Conservation (phyloP, 805 yeast species). For the Debaryomyces prosopidis region DNA sequence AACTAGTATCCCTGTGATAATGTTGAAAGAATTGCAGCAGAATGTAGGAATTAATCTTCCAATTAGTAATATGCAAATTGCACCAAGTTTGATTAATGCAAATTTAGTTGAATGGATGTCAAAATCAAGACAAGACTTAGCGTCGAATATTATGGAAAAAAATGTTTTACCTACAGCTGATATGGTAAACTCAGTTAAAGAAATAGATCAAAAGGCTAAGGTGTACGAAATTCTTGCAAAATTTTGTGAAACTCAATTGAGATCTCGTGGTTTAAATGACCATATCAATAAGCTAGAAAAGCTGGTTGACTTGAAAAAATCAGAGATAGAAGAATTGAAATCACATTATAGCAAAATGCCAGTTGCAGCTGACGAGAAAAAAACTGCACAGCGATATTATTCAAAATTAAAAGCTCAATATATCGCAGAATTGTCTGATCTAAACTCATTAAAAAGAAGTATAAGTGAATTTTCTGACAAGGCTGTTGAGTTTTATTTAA, state of each 20-base stretch:
- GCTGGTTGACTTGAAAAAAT: slow-evolving; percentile 41
- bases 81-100: slow-evolving; percentile 29
- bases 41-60: slow-evolving; percentile 14
- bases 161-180: slow-evolving; percentile 53
- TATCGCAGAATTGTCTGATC: slow-evolving; percentile 49
- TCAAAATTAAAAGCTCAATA: slow-evolving; percentile 49
- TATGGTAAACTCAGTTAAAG: slow-evolving; percentile 10
- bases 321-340: slow-evolving; percentile 53
- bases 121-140: slow-evolving; percentile 66
- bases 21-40: slow-evolving; percentile 36
- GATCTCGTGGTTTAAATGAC: slow-evolving; percentile 43
- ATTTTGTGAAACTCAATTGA: slow-evolving; percentile 69
- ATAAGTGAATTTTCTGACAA: slow-evolving; percentile 46
- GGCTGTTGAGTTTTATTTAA: slow-evolving; percentile 61
- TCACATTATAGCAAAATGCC: slow-evolving; percentile 40
- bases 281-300: slow-evolving; percentile 43
- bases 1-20: slow-evolving; percentile 53
- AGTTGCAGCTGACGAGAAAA: slow-evolving; percentile 47
- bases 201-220: slow-evolving; percentile 33
- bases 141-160: slow-evolving; percentile 54
- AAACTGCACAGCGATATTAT: slow-evolving; percentile 53
- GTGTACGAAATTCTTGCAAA: slow-evolving; percentile 63
- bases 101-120: slow-evolving; percentile 70
- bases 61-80: slow-evolving; percentile 16
- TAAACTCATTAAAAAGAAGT: slow-evolving; percentile 36